phyloP scores from a whole-genome alignment of 345 rosid genomes.

The Populus ilicifolia region DNA sequence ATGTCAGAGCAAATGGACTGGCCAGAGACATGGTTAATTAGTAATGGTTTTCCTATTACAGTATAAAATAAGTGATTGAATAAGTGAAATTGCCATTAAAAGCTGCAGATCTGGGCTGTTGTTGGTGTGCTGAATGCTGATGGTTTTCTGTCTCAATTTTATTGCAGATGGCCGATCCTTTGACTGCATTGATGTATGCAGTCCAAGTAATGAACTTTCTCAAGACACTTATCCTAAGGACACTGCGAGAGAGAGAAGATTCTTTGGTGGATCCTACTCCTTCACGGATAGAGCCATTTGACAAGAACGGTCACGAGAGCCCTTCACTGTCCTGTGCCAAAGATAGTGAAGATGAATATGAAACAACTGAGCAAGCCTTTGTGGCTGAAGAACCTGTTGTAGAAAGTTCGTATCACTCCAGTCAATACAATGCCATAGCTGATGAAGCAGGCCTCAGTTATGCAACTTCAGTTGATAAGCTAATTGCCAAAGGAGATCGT shows the following conservation, averaged over 20 bases:
- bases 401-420: conserved; percentile 25
- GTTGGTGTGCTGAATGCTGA: conserved; percentile 1
- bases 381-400: conserved; percentile 35
- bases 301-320: conserved; percentile 21
- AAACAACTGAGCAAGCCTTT: conserved; percentile 37
- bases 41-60: background rate
- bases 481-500: conserved; percentile 13
- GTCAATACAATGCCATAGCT: conserved; percentile 26
- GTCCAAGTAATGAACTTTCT: conserved; percentile 34
- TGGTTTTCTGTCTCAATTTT: conserved; percentile 4
- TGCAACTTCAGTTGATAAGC: conserved; percentile 12
- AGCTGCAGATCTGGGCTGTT: background rate
- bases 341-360: conserved; percentile 30
- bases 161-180: conserved; percentile 28
- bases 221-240: conserved; percentile 21
- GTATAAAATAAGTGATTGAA: background rate
- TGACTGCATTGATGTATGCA: conserved; percentile 29
- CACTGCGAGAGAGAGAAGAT: conserved; percentile 22
- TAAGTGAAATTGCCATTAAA: background rate
- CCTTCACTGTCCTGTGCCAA: conserved; percentile 23
- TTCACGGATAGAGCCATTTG: conserved; percentile 19
- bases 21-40: background rate
- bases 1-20: background rate
- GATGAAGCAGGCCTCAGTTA: conserved; percentile 23
- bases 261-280: conserved; percentile 10